Percentiles rank a stretch among this genome's conserved stretches.
Conservation (phyloP, 2,329 filamentous ascomycete genomes). For the Colletotrichum filicis region DNA sequence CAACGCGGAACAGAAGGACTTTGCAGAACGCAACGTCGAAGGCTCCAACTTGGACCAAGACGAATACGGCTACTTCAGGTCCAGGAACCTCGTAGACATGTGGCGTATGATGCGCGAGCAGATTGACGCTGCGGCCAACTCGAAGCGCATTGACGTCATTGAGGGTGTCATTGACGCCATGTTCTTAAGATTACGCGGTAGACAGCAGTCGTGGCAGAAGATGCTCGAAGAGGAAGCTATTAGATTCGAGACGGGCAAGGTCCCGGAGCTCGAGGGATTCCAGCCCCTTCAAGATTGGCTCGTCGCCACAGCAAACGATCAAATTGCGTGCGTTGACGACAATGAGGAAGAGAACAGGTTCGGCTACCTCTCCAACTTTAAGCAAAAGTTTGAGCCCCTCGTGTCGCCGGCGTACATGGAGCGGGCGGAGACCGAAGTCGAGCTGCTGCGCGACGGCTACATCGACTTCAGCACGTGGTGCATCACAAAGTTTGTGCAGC, state of each 20-base stretch:
- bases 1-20: constrained; percentile 81
- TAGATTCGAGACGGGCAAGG: constrained; percentile 72
- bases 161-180: constrained; percentile 97
- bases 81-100: constrained; percentile 90
- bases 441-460: constrained; percentile 86
- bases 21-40: constrained; percentile 80
- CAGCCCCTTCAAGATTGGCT: constrained; percentile 95
- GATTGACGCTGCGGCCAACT: constrained; percentile 84
- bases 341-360: constrained; percentile 79
- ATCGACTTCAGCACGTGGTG: constrained; percentile 96
- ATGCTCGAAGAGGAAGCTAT: constrained; percentile 88
- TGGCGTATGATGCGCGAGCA: constrained; percentile 99
- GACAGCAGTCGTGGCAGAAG: constrained; percentile 87
- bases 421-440: constrained; percentile 77
- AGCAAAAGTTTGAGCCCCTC: constrained; percentile 81
- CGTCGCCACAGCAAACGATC: constrained; percentile 95
- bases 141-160: constrained; percentile 87
- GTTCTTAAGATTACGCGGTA: constrained; percentile 84
- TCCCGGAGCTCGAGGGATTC: constrained; percentile 71
- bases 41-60: constrained; percentile 83
- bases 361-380: constrained; percentile 89
- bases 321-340: constrained; percentile 98
- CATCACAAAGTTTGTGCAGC: constrained; percentile 84
- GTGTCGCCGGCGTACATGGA: constrained; percentile 85
- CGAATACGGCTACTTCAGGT: constrained; percentile 90